Evolutionary conservation across 2,329 filamentous ascomycete species (phyloP), one percentile per base, ranked within the genome.

Genomic region (Calonectria henricotiae): DNA sequence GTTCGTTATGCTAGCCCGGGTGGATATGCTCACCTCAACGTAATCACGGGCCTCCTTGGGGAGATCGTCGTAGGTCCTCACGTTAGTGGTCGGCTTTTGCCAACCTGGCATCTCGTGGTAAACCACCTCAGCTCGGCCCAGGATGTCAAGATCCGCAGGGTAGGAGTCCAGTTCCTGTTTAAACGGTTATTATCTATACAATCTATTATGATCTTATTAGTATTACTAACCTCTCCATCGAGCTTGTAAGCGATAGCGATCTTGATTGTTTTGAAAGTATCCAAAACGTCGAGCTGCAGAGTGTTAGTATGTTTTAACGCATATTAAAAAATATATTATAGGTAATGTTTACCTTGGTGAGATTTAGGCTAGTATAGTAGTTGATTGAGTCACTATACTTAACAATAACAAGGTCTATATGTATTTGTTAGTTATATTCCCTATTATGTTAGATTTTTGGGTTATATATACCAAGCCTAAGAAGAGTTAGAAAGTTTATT

Each of bases 211-310:
- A 68, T 62, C 62, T 65, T 46, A n/a, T 69, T 58, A 46, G 17
- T 60, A 63, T 70, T 27, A 67, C 67, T 73, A 44, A 77, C 75
- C 69, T 80, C 71, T 70, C 78, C 78, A 67, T 80, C 74, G 55
- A 77, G 80, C 76, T 86, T 87, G 84, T 97, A 97, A 2, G 89
- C 90, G 15, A 92, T 89, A 20, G 92, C 93, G 62, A 94, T 86
- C 81, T 95, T 93, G 82, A 97, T 88, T 77, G 90, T 91, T 11
- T 89, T 86, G 80, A 97, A 94, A 37, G 89, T 89, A 79, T 95
- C 93, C 17, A 95, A 86, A 43, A 94, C 87, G 63, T 76, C 74
- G 54, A 79, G 77, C 73, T 75, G 46, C 32, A 47, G 35, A 68
- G 23, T 41, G 62, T 70, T 63, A 51, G 68, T 43, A 66, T 30